Evolutionary conservation across 805 yeast genomes (phyloP).

Genomic region (Saturnispora halmiae): DNA sequence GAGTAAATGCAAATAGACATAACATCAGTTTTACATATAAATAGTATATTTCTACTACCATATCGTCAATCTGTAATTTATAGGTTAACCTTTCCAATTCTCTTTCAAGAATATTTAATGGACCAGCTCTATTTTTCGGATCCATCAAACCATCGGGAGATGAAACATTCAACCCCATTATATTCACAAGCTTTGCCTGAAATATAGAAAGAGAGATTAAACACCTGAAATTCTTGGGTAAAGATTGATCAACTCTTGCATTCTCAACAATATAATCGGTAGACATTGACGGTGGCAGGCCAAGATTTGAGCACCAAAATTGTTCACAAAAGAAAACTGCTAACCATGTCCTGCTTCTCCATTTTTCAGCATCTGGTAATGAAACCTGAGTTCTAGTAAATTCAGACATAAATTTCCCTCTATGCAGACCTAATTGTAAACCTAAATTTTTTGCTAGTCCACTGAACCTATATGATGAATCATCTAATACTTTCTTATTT

Average conservation of each 20-base stretch:
- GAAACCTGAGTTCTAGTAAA: slow-evolving; percentile 84
- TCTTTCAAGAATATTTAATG: slow-evolving; percentile 65
- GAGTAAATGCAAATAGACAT: slow-evolving; percentile 81
- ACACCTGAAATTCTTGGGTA: slow-evolving; percentile 66
- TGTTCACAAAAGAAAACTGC: slow-evolving; percentile 84
- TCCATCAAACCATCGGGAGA: slow-evolving; percentile 86
- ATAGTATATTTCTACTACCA: slow-evolving; percentile 66
- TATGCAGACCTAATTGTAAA: slow-evolving; percentile 78
- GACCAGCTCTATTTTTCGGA: slow-evolving; percentile 72
- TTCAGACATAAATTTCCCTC: slow-evolving; percentile 87
- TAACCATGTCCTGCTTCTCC: slow-evolving; percentile 92
- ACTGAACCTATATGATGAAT: slow-evolving; percentile 79
- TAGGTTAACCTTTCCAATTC: slow-evolving; percentile 67
- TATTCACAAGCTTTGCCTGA: slow-evolving; percentile 73
- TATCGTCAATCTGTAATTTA: slow-evolving; percentile 56
- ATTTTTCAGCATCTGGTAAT: slow-evolving; percentile 81
- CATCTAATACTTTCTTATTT: slow-evolving; percentile 84
- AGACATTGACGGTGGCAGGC: slow-evolving; percentile 78
- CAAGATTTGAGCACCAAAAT: slow-evolving; percentile 81
- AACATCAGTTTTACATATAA: slow-evolving; percentile 72
- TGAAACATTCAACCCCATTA: slow-evolving; percentile 79
- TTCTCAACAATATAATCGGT: slow-evolving; percentile 76
- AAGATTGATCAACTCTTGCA: slow-evolving; percentile 55
- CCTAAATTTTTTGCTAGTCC: slow-evolving; percentile 81
- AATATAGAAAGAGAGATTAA: slow-evolving; percentile 67